Conservation (phyloP, 371 early-diverging fungal genomes). For the Batrachochytrium dendrobatidis region DNA sequence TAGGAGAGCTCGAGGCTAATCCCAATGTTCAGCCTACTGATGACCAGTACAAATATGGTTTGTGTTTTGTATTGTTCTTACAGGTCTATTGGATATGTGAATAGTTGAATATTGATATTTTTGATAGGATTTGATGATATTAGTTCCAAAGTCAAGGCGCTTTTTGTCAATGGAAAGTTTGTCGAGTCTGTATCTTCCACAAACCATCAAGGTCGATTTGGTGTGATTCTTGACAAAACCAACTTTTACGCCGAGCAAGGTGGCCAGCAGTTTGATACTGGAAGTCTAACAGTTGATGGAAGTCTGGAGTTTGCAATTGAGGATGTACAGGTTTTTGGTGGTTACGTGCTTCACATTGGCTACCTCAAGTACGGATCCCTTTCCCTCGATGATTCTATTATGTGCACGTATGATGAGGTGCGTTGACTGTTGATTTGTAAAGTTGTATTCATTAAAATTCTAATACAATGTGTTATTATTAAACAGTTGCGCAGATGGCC, state of each 20-base stretch:
- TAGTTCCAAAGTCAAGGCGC: constrained; percentile 61
- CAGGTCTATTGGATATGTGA: background rate
- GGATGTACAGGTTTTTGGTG: constrained; percentile 92
- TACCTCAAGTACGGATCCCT: constrained; percentile 82
- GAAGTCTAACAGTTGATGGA: constrained; percentile 78
- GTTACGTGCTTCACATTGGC: constrained; percentile 96
- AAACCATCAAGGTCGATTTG: constrained; percentile 48
- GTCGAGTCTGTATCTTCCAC: constrained; percentile 39
- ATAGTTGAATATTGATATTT: background rate
- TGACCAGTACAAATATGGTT: constrained; percentile 81
- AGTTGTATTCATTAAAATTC: background rate
- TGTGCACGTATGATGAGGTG: constrained; percentile 76
- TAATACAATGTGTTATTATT: constrained; percentile 2
- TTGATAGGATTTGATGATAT: constrained; percentile 52
- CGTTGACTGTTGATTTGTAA: background rate
- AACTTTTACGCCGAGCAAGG: constrained; percentile 99
- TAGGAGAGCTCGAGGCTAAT: constrained; percentile 76
- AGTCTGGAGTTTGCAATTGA: constrained; percentile 85
- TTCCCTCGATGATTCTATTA: constrained; percentile 59
- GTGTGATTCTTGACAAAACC: constrained; percentile 93
- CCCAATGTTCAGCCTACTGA: constrained; percentile 73
- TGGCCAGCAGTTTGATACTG: constrained; percentile 98
- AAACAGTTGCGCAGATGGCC: constrained; percentile 71
- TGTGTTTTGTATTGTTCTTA: background rate
- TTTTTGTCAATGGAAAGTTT: constrained; percentile 52